Conservation (phyloP, 306 rosid genomes). For the Parietaria judaica region DNA sequence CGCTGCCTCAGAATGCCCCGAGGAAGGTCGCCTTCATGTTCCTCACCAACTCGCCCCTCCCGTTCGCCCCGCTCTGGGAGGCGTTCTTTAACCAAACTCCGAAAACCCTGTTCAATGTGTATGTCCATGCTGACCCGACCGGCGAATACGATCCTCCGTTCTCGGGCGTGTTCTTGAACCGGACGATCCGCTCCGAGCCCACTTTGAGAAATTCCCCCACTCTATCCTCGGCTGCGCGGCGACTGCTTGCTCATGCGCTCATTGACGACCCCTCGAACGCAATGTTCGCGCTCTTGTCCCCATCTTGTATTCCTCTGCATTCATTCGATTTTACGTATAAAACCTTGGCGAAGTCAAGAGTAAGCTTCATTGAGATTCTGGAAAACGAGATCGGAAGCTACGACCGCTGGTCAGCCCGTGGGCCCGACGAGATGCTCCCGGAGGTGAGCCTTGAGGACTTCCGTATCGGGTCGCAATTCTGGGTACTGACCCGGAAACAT, state of each 20-base stretch:
- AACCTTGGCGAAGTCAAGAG: constrained; percentile 20
- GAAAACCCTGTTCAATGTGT: constrained; percentile 32
- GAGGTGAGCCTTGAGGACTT: constrained; percentile 46
- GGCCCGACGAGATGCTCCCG: constrained; percentile 46
- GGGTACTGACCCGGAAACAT: constrained; percentile 65
- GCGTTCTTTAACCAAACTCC: constrained; percentile 34
- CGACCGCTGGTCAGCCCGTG: constrained; percentile 71
- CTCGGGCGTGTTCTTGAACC: constrained; percentile 40
- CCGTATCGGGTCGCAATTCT: constrained; percentile 69
- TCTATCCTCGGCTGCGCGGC: constrained; percentile 47
- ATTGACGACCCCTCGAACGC: constrained; percentile 39
- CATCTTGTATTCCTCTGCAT: constrained; percentile 55
- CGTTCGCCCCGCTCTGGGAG: constrained; percentile 64
- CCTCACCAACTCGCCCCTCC: constrained; percentile 50
- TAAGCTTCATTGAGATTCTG: constrained; percentile 68
- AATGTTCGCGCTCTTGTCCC: constrained; percentile 51
- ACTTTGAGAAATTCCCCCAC: constrained; percentile 35
- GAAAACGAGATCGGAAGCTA: constrained; percentile 23
- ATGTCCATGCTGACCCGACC: constrained; percentile 63
- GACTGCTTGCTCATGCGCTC: constrained; percentile 53
- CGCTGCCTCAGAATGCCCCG: constrained; percentile 15
- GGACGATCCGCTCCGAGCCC: constrained; percentile 43
- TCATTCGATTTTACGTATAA: constrained; percentile 57
- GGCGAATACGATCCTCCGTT: constrained; percentile 37
- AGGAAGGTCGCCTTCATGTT: constrained; percentile 59